A percentile compares a stretch with the other conserved stretches of the same genome.
Conservation (phyloP, 345 rosid species). For the Brassica carinata region DNA sequence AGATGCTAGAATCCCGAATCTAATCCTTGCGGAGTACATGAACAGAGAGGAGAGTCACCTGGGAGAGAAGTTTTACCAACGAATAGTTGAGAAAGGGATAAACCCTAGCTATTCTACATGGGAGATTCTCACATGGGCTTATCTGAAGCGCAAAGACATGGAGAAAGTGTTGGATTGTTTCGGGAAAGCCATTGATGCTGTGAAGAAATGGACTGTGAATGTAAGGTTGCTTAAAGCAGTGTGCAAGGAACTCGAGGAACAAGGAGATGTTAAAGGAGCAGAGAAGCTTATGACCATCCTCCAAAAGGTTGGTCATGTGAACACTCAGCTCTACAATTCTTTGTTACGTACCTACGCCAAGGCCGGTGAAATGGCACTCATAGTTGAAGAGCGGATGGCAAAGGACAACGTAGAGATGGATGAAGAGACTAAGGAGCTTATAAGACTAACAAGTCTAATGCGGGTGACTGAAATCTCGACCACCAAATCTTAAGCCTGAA, state of each 20-base stretch:
- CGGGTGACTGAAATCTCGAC: conserved; percentile 58
- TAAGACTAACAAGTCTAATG: conserved; percentile 64
- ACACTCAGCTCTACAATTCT: conserved; percentile 65
- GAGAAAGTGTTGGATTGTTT: conserved; percentile 64
- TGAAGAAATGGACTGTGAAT: conserved; percentile 72
- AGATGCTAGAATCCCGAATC: conserved; percentile 66
- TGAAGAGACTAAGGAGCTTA: conserved; percentile 67
- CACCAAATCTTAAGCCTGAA: conserved; percentile 32
- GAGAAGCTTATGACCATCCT: conserved; percentile 68
- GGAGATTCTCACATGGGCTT: conserved; percentile 81
- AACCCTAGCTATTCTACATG: conserved; percentile 75
- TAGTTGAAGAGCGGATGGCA: conserved; percentile 72
- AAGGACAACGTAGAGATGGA: conserved; percentile 62
- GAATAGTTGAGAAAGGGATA: conserved; percentile 54
- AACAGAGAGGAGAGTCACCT: conserved; percentile 52
- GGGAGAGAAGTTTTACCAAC: conserved; percentile 57
- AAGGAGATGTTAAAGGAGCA: conserved; percentile 60
- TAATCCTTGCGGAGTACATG: conserved; percentile 71
- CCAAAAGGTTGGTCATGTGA: conserved; percentile 63
- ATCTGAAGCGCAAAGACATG: conserved; percentile 51
- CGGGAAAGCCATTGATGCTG: conserved; percentile 63
- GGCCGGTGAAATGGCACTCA: conserved; percentile 80
- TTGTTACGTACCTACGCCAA: conserved; percentile 70
- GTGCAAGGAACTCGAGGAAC: conserved; percentile 57
- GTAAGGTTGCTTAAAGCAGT: conserved; percentile 50